These are phyloP conservation scores for Dioscorea dumetorum DNA, from an alignment of 106 monocot species.

Conservation along the genomic window DNA sequence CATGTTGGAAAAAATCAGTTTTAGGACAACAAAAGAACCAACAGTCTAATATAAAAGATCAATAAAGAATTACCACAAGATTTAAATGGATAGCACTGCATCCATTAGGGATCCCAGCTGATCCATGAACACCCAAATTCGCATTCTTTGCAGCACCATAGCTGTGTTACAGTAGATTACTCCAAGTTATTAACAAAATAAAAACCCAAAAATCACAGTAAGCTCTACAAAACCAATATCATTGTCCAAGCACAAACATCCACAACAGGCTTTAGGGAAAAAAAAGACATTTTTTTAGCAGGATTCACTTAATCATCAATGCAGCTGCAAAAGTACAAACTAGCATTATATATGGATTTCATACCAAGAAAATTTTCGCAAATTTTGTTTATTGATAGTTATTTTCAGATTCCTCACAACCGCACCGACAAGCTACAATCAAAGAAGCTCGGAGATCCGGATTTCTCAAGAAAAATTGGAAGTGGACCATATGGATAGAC, in stretches of 20 bases:
- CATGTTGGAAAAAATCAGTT: background rate
- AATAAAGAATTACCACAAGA: constrained; percentile 60
- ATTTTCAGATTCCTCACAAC: too few relatives aligned
- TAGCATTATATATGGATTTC: too few relatives aligned
- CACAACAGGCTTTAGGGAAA: background rate
- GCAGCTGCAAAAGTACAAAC: too few relatives aligned
- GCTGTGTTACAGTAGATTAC: constrained; percentile 26
- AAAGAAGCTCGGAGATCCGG: background rate
- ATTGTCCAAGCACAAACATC: too few relatives aligned
- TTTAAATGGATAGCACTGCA: constrained; percentile 78
- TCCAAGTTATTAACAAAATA: background rate
- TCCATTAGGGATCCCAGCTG: constrained; percentile 47
- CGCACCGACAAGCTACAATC: too few relatives aligned
- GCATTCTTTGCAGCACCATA: constrained; percentile 39
- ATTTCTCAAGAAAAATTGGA: background rate
- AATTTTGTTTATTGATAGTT: too few relatives aligned
- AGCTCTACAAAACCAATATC: background rate
- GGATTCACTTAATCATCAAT: too few relatives aligned
- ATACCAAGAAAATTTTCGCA: too few relatives aligned
- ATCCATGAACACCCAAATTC: constrained; percentile 13
- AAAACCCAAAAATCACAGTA: background rate
- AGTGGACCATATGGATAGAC: background rate
- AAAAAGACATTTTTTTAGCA: background rate
- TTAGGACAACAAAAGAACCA: background rate
- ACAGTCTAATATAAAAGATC: background rate